Conservation (phyloP, 768 basidiomycete species). For the Kockovaella imperatae region DNA sequence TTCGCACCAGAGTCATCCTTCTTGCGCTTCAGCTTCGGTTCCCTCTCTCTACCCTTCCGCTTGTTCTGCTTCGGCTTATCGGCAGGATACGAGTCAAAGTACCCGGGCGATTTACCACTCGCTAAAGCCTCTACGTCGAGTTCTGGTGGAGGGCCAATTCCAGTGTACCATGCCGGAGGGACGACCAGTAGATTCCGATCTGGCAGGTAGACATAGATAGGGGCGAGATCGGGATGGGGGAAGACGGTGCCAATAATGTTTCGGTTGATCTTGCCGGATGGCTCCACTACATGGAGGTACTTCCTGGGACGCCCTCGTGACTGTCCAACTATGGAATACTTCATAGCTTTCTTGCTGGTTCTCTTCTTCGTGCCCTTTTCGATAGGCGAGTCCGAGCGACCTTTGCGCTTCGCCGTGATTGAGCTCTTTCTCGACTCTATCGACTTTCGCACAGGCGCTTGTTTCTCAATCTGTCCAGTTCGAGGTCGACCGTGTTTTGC, state of each 20-base stretch:
- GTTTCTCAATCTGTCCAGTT: background rate
- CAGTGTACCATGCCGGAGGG: slow-evolving; percentile 23
- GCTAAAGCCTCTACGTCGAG: slow-evolving; percentile 14
- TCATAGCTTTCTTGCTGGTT: slow-evolving; percentile 1
- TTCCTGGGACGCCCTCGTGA: slow-evolving; percentile 38
- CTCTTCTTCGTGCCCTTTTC: background rate
- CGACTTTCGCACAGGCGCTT: background rate
- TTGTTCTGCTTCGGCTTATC: slow-evolving; percentile 4
- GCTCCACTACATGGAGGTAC: slow-evolving; percentile 39
- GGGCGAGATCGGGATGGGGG: slow-evolving; percentile 24
- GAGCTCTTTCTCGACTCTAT: background rate
- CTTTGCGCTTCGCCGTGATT: background rate
- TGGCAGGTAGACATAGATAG: slow-evolving; percentile 28
- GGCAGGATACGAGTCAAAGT: slow-evolving; percentile 15
- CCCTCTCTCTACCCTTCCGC: background rate
- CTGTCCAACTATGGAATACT: slow-evolving; percentile 16
- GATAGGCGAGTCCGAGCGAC: background rate
- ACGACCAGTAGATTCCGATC: slow-evolving; percentile 22
- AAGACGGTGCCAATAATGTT: slow-evolving; percentile 23
- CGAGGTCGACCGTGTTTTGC: too few relatives aligned
- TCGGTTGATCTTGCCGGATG: slow-evolving; percentile 39
- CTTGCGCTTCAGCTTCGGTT: slow-evolving; percentile 16
- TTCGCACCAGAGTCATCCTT: background rate
- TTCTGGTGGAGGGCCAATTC: slow-evolving; percentile 21
- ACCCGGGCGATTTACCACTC: slow-evolving; percentile 21